Base-by-base conservation (phyloP, 2,329 filamentous ascomycete genomes). In the Epichloe amarillans region DNA sequence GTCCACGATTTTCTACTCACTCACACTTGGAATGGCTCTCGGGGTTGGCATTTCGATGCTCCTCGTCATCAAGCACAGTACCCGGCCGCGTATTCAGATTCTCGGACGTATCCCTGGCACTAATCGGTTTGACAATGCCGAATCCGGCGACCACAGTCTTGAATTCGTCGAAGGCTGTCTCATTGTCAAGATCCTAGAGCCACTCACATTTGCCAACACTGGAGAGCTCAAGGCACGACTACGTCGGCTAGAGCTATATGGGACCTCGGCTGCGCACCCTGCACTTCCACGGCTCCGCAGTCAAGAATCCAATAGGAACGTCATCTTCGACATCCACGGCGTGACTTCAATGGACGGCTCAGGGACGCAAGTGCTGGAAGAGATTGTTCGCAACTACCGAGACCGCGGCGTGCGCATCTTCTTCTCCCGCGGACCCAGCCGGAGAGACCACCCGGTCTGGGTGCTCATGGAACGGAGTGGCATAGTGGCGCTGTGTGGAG, bases 301-400 rank as follows among this genome's bases (percentile, higher is more conserved):
- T 26, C 77, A 82, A n/a, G 84, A 91, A 54, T 83, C 87, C 60
- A 96, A 96, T 64, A 80, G 82, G 58, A 96, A 95, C 62, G 76
- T 98, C 65, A 89, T 98, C 55, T 97, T 98, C 61, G 93, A 98
- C 64, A 89, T 97, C 7, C 91, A 97, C 59, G 93, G 93, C n/a
- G 93, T 98, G 3, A 95, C 90, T 0, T 86, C 85, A 30, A 82
- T 98, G 60, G 93, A 98, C 63, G 93, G 89, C 5, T 95, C 89
- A 0, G 93, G 91, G 1, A 86, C 88, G 0, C 93, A 97, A 68
- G 91, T 97, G 0, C 73, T 98, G 3, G 78, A 80, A 45, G 93
- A 97, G 67, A 97, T 97, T 57, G 88, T 98, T 15, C 73, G 81
- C 46, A 77, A 73, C 33, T 97, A 97, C 64, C 73, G 83, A n/a